These are phyloP conservation scores for Aquanectria penicillioides DNA, from an alignment of 2,329 filamentous ascomycete genomes.

Conservation along the genomic window DNA sequence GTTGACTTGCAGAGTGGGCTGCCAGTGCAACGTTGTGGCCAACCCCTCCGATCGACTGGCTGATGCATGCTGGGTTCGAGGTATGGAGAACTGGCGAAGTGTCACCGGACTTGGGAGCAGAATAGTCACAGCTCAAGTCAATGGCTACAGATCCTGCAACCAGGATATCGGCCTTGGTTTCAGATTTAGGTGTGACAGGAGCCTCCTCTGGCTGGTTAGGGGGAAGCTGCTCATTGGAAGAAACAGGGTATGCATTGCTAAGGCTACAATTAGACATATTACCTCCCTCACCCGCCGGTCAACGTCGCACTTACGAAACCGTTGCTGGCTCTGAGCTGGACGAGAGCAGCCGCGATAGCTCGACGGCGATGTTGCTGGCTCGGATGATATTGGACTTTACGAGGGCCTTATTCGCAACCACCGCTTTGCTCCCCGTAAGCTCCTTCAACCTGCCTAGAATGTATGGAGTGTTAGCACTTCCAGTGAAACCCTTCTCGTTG, in stretches of 20 bases:
- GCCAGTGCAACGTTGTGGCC: constrained; percentile 92
- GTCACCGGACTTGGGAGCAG: constrained; percentile 39
- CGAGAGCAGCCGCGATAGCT: constrained; percentile 58
- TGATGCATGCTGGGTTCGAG: constrained; percentile 86
- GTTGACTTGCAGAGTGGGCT: constrained; percentile 73
- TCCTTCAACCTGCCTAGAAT: constrained; percentile 83
- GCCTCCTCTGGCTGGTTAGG: constrained; percentile 24
- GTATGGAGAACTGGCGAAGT: constrained; percentile 70
- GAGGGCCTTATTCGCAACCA: constrained; percentile 77
- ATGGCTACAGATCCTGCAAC: constrained; percentile 92
- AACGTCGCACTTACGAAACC: constrained; percentile 50
- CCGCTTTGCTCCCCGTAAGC: constrained; percentile 76
- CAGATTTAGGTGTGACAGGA: constrained; percentile 20
- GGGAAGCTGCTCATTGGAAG: constrained; percentile 17
- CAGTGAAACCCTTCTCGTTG: constrained; percentile 71
- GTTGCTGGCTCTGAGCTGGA: constrained; percentile 40
- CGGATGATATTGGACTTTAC: constrained; percentile 64
- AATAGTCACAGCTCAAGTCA: constrained; percentile 86
- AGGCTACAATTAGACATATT: constrained; percentile 51
- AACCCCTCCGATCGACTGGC: constrained; percentile 87
- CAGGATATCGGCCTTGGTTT: constrained; percentile 70
- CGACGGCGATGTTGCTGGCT: constrained; percentile 64
- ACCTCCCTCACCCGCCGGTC: constrained; percentile 34
- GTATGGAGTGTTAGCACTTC: constrained; percentile 85
- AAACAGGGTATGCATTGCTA: constrained; percentile 42